Conservation (phyloP, 1,139 yeast species). For the Candida albicans region DNA sequence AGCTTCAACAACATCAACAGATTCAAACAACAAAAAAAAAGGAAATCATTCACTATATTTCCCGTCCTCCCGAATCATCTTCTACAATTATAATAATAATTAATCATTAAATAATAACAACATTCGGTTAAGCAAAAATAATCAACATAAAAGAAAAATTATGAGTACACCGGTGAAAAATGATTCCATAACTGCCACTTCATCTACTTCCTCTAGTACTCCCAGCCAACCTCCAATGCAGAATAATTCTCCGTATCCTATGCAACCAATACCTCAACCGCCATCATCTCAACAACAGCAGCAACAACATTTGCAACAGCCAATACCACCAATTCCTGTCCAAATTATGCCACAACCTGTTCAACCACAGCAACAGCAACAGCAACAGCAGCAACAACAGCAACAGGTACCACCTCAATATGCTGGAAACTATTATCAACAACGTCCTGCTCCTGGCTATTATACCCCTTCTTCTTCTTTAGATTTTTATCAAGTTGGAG, state of each 20-base stretch:
- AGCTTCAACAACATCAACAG: too few species aligned
- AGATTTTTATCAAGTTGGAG: constrained; percentile 1
- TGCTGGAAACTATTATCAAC: constrained; percentile 5
- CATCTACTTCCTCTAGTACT: too few species aligned
- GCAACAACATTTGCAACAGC: not conserved
- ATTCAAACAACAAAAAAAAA: not conserved
- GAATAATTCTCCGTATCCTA: too few species aligned
- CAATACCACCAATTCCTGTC: not conserved
- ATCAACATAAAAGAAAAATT: not conserved
- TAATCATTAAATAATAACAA: constrained; percentile 2
- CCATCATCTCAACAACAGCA: not conserved
- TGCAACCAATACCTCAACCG: not conserved
- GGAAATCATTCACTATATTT: not conserved
- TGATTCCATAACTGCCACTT: too few species aligned
- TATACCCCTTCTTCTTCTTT: not conserved
- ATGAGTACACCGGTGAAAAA: too few species aligned
- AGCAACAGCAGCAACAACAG: constrained; percentile 7
- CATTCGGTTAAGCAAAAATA: constrained; percentile 3
- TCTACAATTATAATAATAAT: constrained; percentile 3
- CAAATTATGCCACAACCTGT: not conserved
- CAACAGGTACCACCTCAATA: constrained; percentile 2
- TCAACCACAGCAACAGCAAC: not conserved
- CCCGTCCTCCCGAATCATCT: not conserved
- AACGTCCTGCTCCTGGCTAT: constrained; percentile 4
- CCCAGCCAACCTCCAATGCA: not conserved